phyloP scores from a whole-genome alignment of 306 rosid genomes.

The Dicorynia guianensis region DNA sequence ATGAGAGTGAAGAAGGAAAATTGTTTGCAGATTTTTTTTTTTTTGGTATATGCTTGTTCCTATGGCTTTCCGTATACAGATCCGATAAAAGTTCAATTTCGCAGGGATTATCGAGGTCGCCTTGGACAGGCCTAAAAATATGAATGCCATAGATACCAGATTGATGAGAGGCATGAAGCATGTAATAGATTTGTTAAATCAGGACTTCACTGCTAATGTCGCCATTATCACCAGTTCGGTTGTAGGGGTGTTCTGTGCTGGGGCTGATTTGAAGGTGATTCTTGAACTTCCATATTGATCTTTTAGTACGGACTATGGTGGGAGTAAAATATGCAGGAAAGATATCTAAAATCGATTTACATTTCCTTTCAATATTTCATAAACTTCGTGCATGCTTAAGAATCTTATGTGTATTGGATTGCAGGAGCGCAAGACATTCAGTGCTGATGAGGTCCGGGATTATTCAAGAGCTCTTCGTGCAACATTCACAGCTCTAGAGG shows the following conservation, averaged over 20 bases:
- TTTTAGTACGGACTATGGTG: neutral
- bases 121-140: conserved; percentile 60
- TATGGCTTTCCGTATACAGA: neutral
- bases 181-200: conserved; percentile 50
- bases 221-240: conserved; percentile 61
- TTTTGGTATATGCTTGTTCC: neutral
- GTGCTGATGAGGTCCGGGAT: conserved; percentile 52
- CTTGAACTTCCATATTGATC: neutral
- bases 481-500: conserved; percentile 69
- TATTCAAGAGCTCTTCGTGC: conserved; percentile 50
- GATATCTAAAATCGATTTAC: neutral
- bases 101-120: conserved; percentile 62
- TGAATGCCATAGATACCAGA: conserved; percentile 65
- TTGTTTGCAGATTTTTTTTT: too few species aligned
- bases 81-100: neutral
- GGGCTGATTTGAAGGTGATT: conserved; percentile 66
- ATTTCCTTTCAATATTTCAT: neutral
- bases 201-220: conserved; percentile 58
- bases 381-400: neutral
- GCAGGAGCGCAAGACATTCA: conserved; percentile 68
- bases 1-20: too few species aligned
- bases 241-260: conserved; percentile 74
- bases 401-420: conserved; percentile 28
- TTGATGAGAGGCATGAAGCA: conserved; percentile 57
- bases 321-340: conserved; percentile 12